Conservation (phyloP, 2,329 filamentous ascomycete species). For the Penicillium sp. region DNA sequence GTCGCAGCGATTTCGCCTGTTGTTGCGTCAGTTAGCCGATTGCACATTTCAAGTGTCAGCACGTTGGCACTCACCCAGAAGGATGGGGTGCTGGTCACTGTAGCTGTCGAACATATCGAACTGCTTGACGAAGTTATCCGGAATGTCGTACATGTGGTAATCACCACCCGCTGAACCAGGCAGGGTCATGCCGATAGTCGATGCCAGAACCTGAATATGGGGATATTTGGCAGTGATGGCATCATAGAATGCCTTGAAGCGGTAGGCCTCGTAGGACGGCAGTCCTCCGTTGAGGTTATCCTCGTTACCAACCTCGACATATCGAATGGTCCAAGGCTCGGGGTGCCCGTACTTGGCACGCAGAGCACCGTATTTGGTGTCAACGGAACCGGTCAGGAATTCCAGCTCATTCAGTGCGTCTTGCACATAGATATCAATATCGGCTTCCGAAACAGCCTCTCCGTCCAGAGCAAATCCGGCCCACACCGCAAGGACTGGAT, state of each 20-base stretch:
- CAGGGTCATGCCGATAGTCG: constrained; percentile 28
- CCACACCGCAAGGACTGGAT: constrained; percentile 43
- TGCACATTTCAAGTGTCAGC: neutral
- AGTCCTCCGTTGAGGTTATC: constrained; percentile 59
- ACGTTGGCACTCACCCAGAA: constrained; percentile 22
- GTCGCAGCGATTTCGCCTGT: constrained; percentile 29
- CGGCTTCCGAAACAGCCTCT: constrained; percentile 36
- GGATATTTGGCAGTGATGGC: constrained; percentile 59
- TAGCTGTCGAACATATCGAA: constrained; percentile 57
- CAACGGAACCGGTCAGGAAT: constrained; percentile 25
- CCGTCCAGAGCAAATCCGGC: constrained; percentile 45
- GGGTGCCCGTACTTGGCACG: constrained; percentile 61
- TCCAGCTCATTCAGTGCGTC: constrained; percentile 38
- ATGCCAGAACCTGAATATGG: constrained; percentile 50
- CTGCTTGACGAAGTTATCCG: constrained; percentile 50
- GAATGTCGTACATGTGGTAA: constrained; percentile 54
- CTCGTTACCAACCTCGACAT: constrained; percentile 68
- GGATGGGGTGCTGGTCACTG: constrained; percentile 21
- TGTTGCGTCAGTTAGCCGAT: neutral
- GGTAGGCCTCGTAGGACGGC: constrained; percentile 52
- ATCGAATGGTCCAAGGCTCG: constrained; percentile 59
- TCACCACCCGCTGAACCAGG: constrained; percentile 27
- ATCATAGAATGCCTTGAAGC: constrained; percentile 59
- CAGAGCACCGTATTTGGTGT: constrained; percentile 40
- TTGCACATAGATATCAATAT: constrained; percentile 32